phyloP scores from a whole-genome alignment of 2,329 filamentous ascomycete genomes.

The Chaetomium sp. region DNA sequence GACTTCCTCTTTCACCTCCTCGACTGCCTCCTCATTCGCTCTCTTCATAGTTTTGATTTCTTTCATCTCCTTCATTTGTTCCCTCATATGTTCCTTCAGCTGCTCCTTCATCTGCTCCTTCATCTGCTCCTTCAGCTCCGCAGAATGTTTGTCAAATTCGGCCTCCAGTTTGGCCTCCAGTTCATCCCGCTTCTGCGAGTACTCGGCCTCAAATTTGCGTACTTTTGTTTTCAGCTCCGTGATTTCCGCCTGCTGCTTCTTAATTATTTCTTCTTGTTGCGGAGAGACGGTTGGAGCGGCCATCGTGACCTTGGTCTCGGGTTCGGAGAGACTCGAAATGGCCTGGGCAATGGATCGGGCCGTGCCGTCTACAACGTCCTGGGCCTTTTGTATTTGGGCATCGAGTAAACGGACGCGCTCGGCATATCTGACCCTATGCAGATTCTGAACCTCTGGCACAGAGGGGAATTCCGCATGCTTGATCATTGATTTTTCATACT shows the following conservation, averaged over 20 bases:
- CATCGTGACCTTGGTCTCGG: neutral
- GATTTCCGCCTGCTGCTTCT: conserved; percentile 15
- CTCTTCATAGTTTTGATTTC: conserved; percentile 6
- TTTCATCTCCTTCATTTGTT: neutral
- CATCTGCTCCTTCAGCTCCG: conserved; percentile 8
- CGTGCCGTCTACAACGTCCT: neutral
- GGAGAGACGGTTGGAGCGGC: neutral
- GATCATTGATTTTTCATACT: conserved; percentile 30
- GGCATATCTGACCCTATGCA: conserved; percentile 23
- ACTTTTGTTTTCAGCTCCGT: conserved; percentile 16
- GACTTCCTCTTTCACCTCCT: conserved; percentile 15
- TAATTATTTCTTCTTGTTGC: neutral
- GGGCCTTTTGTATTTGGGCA: conserved; percentile 16
- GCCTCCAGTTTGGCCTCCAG: conserved; percentile 12
- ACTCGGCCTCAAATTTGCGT: neutral
- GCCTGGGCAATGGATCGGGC: neutral
- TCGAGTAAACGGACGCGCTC: conserved; percentile 16
- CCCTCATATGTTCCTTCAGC: conserved; percentile 2
- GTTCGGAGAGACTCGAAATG: neutral
- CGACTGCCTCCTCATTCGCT: neutral
- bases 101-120: neutral
- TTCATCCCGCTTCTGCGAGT: neutral
- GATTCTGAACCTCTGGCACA: conserved; percentile 34
- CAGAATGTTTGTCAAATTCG: neutral
- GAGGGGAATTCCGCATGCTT: conserved; percentile 35